Conservation (phyloP, 495 filamentous ascomycete genomes). For the Trichoderma erinaceum region DNA sequence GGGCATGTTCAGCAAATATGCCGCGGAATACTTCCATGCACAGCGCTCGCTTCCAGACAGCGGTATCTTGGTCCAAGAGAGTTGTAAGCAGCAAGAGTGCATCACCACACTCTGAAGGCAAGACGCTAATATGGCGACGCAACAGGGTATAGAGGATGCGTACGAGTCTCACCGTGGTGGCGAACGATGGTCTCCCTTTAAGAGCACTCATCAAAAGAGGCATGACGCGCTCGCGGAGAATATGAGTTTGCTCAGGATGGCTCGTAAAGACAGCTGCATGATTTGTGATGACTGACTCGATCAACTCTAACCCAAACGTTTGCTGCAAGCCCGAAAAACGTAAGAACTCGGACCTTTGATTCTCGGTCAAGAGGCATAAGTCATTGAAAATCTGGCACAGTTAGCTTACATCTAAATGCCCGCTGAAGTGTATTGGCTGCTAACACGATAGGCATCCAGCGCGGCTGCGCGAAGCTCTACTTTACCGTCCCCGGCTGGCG, state of each 20-base stretch:
- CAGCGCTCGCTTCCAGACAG: constrained; percentile 76
- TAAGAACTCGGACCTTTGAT: constrained; percentile 72
- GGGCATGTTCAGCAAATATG: constrained; percentile 69
- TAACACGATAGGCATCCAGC: constrained; percentile 70
- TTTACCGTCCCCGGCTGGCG: constrained; percentile 54
- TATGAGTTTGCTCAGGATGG: constrained; percentile 74
- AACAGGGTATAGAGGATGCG: constrained; percentile 76
- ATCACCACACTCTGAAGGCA: constrained; percentile 77
- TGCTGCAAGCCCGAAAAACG: constrained; percentile 67
- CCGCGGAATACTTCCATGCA: constrained; percentile 88
- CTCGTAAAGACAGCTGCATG: constrained; percentile 71
- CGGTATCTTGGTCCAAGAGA: constrained; percentile 76
- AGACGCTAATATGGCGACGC: constrained; percentile 64
- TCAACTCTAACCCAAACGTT: constrained; percentile 80
- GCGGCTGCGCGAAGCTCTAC: constrained; percentile 67
- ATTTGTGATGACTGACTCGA: constrained; percentile 81
- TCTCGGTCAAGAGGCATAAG: constrained; percentile 80
- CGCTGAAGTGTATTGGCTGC: background rate
- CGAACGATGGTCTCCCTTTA: constrained; percentile 72
- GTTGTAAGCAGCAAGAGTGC: constrained; percentile 80
- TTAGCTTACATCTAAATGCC: constrained; percentile 22
- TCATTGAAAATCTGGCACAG: constrained; percentile 67
- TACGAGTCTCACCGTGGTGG: constrained; percentile 73
- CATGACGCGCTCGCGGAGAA: constrained; percentile 73
- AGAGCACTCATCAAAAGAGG: constrained; percentile 73